These are phyloP conservation scores for Monosporascus ibericus DNA, from an alignment of 2,329 filamentous ascomycete species.

Conservation along the genomic window DNA sequence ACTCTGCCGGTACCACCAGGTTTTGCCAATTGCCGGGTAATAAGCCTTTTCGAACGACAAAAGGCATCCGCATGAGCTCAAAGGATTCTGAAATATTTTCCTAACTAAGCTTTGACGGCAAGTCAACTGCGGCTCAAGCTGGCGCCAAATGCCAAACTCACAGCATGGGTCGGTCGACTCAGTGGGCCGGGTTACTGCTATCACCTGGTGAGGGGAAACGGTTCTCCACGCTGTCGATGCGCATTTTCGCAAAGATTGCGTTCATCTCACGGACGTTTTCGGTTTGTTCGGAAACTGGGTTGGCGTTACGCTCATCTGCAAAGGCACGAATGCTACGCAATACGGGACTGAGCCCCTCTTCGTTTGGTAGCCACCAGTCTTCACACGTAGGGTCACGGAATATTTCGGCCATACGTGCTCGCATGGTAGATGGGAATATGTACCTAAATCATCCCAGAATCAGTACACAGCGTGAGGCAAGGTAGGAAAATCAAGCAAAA, in stretches of 20 bases:
- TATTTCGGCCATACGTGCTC: constrained; percentile 66
- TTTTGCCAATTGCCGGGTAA: too few relatives aligned
- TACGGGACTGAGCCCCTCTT: constrained; percentile 67
- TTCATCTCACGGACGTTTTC: constrained; percentile 70
- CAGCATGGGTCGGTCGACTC: background rate
- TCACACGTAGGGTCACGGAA: constrained; percentile 67
- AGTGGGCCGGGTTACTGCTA: background rate
- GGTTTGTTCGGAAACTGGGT: constrained; percentile 47
- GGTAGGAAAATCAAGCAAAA: too few relatives aligned
- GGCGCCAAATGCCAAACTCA: background rate
- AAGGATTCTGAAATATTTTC: too few relatives aligned
- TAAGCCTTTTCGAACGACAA: too few relatives aligned
- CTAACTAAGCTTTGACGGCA: too few relatives aligned
- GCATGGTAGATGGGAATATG: constrained; percentile 70
- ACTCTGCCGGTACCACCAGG: too few relatives aligned
- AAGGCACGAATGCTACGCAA: constrained; percentile 74
- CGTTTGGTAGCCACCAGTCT: constrained; percentile 85
- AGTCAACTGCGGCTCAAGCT: background rate
- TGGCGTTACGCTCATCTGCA: constrained; percentile 68
- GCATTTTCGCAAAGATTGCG: constrained; percentile 62
- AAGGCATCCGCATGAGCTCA: too few relatives aligned
- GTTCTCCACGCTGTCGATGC: constrained; percentile 31
- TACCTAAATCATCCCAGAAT: constrained; percentile 51
- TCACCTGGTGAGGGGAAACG: background rate
- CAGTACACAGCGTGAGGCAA: too few relatives aligned